Percentiles rank a stretch among this genome's conserved stretches.
Conservation (phyloP, 2,329 filamentous ascomycete genomes). For the Chrysosporium queenslandicum region DNA sequence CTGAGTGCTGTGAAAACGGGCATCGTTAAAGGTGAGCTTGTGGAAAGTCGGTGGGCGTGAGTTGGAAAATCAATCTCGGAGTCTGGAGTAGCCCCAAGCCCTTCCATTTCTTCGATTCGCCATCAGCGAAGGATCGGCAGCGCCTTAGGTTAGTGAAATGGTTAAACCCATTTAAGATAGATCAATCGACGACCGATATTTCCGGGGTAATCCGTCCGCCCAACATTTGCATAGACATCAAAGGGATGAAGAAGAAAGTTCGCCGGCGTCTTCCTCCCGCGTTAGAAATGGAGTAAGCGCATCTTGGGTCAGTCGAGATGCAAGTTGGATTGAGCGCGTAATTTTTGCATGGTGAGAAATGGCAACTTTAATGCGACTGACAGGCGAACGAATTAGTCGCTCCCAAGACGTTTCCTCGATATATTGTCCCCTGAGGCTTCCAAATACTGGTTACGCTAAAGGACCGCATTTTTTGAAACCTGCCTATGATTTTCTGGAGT, state of each 20-base stretch:
- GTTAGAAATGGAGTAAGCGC: neutral
- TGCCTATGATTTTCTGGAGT: neutral
- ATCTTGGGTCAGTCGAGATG: neutral
- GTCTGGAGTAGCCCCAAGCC: too few species aligned
- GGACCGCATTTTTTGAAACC: neutral
- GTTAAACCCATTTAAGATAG: too few species aligned
- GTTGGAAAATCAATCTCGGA: too few species aligned
- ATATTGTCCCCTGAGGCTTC: neutral
- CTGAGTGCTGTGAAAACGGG: too few species aligned
- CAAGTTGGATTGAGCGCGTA: neutral
- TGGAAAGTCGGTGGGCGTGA: too few species aligned
- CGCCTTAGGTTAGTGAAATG: too few species aligned
- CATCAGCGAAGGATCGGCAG: too few species aligned
- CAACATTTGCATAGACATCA: neutral
- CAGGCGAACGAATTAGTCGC: neutral
- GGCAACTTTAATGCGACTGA: neutral
- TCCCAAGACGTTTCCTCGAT: neutral
- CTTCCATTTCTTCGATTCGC: too few species aligned
- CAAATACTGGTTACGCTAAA: neutral
- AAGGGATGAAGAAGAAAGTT: neutral
- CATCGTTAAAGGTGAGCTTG: too few species aligned
- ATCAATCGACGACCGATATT: neutral
- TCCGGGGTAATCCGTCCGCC: neutral
- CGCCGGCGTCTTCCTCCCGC: neutral
- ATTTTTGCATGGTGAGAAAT: neutral